Conservation (phyloP, 1,284 basidiomycete species). For the Inonotus obliquus region DNA sequence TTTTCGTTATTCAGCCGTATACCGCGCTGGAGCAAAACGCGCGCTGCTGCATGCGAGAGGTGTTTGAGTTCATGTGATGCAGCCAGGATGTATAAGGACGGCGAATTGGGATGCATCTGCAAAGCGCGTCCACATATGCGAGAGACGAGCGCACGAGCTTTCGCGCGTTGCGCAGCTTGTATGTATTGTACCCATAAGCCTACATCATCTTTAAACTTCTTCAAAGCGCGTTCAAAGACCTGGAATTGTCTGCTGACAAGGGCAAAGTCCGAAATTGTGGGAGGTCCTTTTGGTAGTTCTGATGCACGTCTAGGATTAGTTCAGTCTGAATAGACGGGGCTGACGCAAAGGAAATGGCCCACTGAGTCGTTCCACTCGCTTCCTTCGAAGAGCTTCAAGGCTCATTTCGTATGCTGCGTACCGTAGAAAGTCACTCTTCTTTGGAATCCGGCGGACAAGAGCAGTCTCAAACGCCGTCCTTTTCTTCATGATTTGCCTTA, state of each 20-base stretch:
- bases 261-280: constrained; percentile 77
- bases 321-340: constrained; percentile 1
- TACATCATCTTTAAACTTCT: constrained; percentile 86
- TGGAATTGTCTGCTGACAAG: constrained; percentile 80
- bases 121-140: constrained; percentile 78
- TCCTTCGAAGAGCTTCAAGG: constrained; percentile 75
- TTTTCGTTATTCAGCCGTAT: constrained; percentile 72
- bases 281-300: constrained; percentile 50
- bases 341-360: constrained; percentile 28
- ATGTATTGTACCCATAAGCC: constrained; percentile 89
- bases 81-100: constrained; percentile 81
- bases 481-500: constrained; percentile 81
- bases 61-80: constrained; percentile 83
- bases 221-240: constrained; percentile 87
- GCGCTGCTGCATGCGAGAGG: constrained; percentile 76
- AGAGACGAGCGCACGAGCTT: constrained; percentile 77
- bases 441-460: constrained; percentile 77
- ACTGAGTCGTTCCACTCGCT: constrained; percentile 73
- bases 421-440: constrained; percentile 85
- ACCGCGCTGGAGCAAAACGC: constrained; percentile 82
- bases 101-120: constrained; percentile 78
- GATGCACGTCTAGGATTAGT: constrained; percentile 3
- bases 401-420: constrained; percentile 93
- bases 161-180: constrained; percentile 75
- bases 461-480: constrained; percentile 82